These are phyloP conservation scores for Tetraselmis chui DNA, from an alignment of 139 green algal species.

Conservation along the genomic window DNA sequence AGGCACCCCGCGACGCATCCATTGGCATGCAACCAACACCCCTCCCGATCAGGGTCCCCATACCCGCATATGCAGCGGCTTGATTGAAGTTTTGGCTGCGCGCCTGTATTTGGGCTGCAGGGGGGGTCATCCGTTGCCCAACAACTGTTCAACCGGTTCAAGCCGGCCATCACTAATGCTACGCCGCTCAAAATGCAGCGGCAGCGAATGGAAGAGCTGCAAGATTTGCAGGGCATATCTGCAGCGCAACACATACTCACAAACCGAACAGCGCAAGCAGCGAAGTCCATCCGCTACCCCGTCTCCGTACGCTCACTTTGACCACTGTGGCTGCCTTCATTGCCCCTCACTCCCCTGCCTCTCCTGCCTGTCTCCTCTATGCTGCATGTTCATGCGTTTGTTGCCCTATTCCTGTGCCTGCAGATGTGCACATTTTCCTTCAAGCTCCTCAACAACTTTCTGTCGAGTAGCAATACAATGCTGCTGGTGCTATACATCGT, in stretches of 20 bases:
- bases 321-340: not conserved
- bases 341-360: not conserved
- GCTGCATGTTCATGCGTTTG: too few species aligned
- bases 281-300: conserved; percentile 18
- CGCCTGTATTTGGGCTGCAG: too few species aligned
- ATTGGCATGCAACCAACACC: too few species aligned
- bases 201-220: conserved; percentile 41
- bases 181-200: not conserved
- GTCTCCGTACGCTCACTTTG: conserved; percentile 14
- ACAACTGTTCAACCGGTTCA: not conserved
- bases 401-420: too few species aligned
- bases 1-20: too few species aligned
- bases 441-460: conserved; percentile 72
- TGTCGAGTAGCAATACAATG: conserved; percentile 49
- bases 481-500: conserved; percentile 67
- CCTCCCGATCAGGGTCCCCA: too few species aligned
- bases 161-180: not conserved
- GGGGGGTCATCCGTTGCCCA: not conserved
- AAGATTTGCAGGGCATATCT: conserved; percentile 50
- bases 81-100: too few species aligned
- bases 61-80: too few species aligned
- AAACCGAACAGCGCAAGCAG: conserved; percentile 31
- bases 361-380: too few species aligned
- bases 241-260: conserved; percentile 48
- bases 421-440: conserved; percentile 60